These are phyloP conservation scores for Hypholoma sublateritium DNA, from an alignment of 768 basidiomycete species.

Conservation along the genomic window DNA sequence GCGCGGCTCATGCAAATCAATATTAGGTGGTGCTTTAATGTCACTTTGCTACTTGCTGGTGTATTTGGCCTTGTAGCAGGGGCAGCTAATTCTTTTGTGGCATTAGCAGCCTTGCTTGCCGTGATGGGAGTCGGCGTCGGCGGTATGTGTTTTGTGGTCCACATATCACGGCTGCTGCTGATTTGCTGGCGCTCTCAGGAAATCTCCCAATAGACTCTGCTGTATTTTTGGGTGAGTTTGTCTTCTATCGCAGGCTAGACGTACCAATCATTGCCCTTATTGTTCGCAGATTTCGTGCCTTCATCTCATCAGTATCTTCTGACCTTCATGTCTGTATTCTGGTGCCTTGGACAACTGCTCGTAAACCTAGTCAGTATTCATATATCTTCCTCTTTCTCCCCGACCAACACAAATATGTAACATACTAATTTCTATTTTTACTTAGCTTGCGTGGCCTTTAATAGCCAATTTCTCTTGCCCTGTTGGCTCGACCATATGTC, in stretches of 20 bases:
- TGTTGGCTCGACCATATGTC: constrained; percentile 29
- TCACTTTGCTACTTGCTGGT: constrained; percentile 68
- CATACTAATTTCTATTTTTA: not conserved
- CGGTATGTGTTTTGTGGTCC: constrained; percentile 29
- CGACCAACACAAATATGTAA: not conserved
- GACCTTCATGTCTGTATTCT: constrained; percentile 73
- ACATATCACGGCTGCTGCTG: not conserved
- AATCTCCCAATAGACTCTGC: constrained; percentile 77
- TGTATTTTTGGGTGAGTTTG: constrained; percentile 59
- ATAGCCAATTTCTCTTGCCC: constrained; percentile 67
- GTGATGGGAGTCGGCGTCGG: constrained; percentile 70
- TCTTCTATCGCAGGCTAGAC: not conserved
- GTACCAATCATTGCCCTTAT: not conserved
- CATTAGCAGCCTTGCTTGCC: constrained; percentile 52
- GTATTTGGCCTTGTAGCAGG: constrained; percentile 67
- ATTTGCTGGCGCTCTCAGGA: constrained; percentile 15
- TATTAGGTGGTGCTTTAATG: constrained; percentile 59
- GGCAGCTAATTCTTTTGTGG: constrained; percentile 50
- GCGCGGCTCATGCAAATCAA: not conserved
- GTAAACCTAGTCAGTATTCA: constrained; percentile 35
- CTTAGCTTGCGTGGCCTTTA: constrained; percentile 59
- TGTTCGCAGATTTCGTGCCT: constrained; percentile 57
- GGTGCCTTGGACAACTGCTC: constrained; percentile 76
- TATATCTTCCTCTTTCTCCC: not conserved
- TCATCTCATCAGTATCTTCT: constrained; percentile 71